Conservation (phyloP, 225 moss, liverwort and hornwort genomes). For the Asterella californica region DNA sequence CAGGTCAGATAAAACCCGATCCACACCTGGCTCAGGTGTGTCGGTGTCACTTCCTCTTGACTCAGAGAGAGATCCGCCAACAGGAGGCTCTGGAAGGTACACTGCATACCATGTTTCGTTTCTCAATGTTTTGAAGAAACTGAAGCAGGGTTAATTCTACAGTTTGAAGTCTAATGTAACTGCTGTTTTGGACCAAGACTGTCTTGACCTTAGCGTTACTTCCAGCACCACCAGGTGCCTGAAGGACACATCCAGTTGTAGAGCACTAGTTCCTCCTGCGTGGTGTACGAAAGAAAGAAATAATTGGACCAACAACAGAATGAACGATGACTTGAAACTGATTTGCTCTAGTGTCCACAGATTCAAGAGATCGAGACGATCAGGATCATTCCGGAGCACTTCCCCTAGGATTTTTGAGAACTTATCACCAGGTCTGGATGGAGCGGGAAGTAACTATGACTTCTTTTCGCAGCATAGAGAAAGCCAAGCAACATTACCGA, state of each 20-base stretch:
- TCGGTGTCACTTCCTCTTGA: constrained; percentile 41
- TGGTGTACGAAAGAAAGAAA: neutral
- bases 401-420: constrained; percentile 12
- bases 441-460: constrained; percentile 10
- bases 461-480: constrained; percentile 25
- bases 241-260: no score
- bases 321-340: neutral
- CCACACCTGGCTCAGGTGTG: constrained; percentile 34
- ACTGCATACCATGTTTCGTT: no score
- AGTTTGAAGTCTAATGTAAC: no score
- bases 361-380: neutral
- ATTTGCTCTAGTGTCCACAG: neutral
- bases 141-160: no score
- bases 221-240: no score
- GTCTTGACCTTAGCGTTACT: no score
- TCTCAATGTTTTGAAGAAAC: neutral
- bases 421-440: constrained; percentile 14
- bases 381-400: constrained; percentile 13
- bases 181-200: no score
- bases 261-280: neutral
- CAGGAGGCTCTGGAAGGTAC: constrained; percentile 36
- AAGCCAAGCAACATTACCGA: constrained; percentile 25
- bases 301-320: neutral
- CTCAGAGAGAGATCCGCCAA: constrained; percentile 31
- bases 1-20: constrained; percentile 26